phyloP scores from a whole-genome alignment of 257 asterid genomes.

The Solanum dulcamara region DNA sequence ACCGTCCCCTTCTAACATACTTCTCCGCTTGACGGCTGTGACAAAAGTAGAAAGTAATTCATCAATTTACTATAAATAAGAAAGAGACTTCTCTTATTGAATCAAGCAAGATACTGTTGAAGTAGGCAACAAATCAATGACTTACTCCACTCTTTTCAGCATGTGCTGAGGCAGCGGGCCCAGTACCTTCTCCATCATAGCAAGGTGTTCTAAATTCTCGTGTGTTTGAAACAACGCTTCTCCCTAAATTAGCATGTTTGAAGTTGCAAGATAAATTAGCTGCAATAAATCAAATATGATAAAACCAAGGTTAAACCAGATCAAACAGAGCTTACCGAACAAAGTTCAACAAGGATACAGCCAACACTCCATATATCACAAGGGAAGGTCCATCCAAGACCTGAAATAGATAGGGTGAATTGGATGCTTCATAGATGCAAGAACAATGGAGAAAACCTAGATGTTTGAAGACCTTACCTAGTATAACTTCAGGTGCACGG shows the following conservation, averaged over 20 bases:
- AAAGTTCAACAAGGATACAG: conserved; percentile 78
- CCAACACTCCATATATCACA: conserved; percentile 96
- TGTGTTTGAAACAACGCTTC: conserved; percentile 88
- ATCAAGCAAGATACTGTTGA: neutral
- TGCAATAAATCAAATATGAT: neutral
- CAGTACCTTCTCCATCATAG: conserved; percentile 92
- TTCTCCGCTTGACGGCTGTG: conserved; percentile 66
- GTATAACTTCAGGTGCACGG: conserved; percentile 88
- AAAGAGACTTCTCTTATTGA: no score
- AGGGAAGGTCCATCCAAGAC: conserved; percentile 84
- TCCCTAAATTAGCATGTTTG: conserved; percentile 58
- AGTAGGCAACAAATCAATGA: neutral
- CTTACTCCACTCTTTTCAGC: conserved; percentile 77
- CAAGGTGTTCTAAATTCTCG: conserved; percentile 87
- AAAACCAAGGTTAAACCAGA: neutral
- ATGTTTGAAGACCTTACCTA: conserved; percentile 30
- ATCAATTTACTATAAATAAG: neutral
- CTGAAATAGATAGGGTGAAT: conserved; percentile 9
- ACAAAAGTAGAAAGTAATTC: neutral
- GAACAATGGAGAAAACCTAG: neutral
- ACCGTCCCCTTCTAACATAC: conserved; percentile 57
- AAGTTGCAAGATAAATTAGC: neutral
- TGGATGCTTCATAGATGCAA: neutral
- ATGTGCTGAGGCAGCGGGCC: conserved; percentile 74
- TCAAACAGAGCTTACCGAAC: conserved; percentile 44